phyloP scores from a whole-genome alignment of 306 rosid genomes.

The Gillenia trifoliata region DNA sequence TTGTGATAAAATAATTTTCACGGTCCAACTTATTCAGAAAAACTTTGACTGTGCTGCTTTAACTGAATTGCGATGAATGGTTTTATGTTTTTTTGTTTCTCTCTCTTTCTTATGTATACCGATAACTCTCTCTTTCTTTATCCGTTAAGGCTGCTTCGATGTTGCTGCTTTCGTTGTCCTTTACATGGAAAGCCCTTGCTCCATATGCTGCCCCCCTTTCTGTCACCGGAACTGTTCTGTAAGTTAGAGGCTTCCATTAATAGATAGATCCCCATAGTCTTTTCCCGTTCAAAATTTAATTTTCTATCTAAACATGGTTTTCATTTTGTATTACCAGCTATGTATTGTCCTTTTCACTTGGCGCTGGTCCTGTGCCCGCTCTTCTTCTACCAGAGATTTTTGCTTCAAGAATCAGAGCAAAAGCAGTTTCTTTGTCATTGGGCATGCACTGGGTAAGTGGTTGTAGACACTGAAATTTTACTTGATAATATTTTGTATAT shows the following conservation, averaged over 20 bases:
- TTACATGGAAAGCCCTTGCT: slow-evolving; percentile 75
- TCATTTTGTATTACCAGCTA: slow-evolving; percentile 44
- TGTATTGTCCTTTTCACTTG: slow-evolving; percentile 92
- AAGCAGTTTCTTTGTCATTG: slow-evolving; percentile 86
- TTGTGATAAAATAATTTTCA: background rate
- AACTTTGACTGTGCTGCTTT: background rate
- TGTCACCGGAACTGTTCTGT: slow-evolving; percentile 92
- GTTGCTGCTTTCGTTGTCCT: slow-evolving; percentile 84
- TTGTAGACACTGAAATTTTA: background rate
- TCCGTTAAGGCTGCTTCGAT: slow-evolving; percentile 79
- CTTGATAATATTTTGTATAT: background rate
- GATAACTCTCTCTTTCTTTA: background rate
- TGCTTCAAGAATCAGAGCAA: slow-evolving; percentile 95
- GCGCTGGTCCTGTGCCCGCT: slow-evolving; percentile 99
- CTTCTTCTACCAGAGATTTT: slow-evolving; percentile 97
- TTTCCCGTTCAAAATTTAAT: background rate
- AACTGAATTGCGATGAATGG: slow-evolving; percentile 5
- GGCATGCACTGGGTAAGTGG: slow-evolving; percentile 97
- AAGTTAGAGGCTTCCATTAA: slow-evolving; percentile 31
- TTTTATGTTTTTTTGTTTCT: slow-evolving; percentile 15
- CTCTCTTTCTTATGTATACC: background rate
- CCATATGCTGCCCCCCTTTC: slow-evolving; percentile 83
- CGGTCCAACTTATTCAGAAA: background rate
- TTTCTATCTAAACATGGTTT: background rate
- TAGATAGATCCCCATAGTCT: background rate